phyloP scores from a whole-genome alignment of 225 moss, liverwort and hornwort species.

The Antitrichia curtipendula region DNA sequence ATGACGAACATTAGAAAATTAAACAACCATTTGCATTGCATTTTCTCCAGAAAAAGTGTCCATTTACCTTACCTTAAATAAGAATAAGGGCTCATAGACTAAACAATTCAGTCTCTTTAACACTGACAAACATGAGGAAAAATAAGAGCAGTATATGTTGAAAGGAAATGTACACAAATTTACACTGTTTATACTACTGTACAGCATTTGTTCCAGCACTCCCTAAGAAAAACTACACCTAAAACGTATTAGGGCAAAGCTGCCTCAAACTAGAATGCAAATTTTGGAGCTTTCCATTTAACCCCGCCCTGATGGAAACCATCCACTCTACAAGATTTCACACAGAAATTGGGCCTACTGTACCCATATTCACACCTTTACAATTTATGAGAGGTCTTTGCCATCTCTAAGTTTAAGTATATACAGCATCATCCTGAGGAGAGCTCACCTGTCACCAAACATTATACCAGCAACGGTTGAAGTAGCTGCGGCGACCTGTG shows the following conservation, averaged over 20 bases:
- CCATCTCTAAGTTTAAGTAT: not conserved
- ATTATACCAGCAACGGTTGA: slow-evolving; percentile 62
- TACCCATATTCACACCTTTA: not conserved
- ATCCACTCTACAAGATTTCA: not conserved
- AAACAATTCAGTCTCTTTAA: not conserved
- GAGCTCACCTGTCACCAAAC: slow-evolving; percentile 52
- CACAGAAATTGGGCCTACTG: not conserved
- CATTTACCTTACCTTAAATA: not conserved
- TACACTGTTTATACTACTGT: not conserved
- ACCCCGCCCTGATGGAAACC: not conserved
- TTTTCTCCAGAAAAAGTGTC: not conserved
- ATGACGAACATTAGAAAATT: not conserved
- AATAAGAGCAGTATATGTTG: not conserved
- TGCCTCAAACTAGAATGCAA: not conserved
- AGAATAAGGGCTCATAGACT: not conserved
- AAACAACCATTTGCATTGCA: not conserved
- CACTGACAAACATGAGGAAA: not conserved
- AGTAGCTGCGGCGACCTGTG: slow-evolving; percentile 69
- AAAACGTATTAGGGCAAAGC: not conserved
- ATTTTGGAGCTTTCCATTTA: not conserved
- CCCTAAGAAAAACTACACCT: not conserved
- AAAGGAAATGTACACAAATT: not conserved
- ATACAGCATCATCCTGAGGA: slow-evolving; percentile 1
- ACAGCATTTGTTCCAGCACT: not conserved
- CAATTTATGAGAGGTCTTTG: not conserved